These are phyloP conservation scores for Miscanthus lutarioriparius DNA, from an alignment of 176 grass and related monocot genomes.

Conservation along the genomic window DNA sequence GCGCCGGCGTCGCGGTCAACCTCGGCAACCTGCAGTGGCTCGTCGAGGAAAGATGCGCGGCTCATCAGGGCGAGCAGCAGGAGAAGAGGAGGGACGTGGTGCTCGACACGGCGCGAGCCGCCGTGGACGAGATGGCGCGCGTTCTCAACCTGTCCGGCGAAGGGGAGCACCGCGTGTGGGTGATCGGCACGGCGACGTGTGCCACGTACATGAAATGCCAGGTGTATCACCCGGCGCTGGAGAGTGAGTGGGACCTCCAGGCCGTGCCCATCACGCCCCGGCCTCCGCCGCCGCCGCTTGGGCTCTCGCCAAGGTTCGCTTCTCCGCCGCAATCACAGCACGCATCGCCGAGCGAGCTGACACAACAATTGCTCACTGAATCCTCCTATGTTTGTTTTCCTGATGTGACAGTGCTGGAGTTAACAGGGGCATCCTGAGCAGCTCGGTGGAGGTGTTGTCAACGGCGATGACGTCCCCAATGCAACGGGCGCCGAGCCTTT, in stretches of 20 bases:
- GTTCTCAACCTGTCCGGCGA: constrained; percentile 37
- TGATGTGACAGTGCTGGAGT: constrained; percentile 38
- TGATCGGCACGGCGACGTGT: constrained; percentile 80
- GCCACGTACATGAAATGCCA: constrained; percentile 82
- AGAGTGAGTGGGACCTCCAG: constrained; percentile 87
- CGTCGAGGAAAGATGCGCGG: constrained; percentile 41
- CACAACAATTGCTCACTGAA: neutral
- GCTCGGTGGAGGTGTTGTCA: constrained; percentile 63
- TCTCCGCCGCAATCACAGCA: neutral
- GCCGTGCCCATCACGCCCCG: constrained; percentile 71
- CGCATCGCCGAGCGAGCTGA: neutral
- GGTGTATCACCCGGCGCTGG: constrained; percentile 77
- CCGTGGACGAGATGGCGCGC: constrained; percentile 64
- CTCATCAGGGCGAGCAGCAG: constrained; percentile 9
- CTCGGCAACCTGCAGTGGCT: constrained; percentile 87
- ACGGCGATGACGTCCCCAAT: constrained; percentile 48
- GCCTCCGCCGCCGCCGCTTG: constrained; percentile 49
- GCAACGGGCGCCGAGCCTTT: constrained; percentile 49
- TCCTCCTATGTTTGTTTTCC: constrained; percentile 3
- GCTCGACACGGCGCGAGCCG: constrained; percentile 46
- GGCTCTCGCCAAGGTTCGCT: constrained; percentile 51
- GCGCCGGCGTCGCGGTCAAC: constrained; percentile 55
- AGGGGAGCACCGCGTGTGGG: constrained; percentile 54
- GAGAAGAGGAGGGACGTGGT: constrained; percentile 40
- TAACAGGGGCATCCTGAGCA: constrained; percentile 58